A percentile compares a stretch with the other conserved stretches of the same genome.
Evolutionary conservation across 768 basidiomycete genomes (phyloP).

Genomic region (Auriscalpium microsporum): DNA sequence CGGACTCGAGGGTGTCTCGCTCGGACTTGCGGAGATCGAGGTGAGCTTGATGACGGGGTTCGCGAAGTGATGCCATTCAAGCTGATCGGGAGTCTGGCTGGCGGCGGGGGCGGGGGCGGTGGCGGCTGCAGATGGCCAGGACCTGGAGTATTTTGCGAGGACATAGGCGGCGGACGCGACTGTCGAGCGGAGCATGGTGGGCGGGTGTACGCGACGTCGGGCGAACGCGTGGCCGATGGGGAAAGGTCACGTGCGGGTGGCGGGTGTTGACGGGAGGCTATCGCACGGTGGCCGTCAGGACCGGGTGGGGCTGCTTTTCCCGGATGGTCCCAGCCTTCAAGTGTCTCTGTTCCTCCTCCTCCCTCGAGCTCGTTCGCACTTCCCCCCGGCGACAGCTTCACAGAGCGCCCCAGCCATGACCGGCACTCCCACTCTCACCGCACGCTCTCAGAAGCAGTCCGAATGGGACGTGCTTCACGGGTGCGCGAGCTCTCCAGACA

Average conservation of each 20-base stretch:
- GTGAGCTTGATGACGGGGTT: conserved; percentile 59
- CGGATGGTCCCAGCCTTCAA: not conserved
- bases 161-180: conserved; percentile 49
- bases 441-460: not conserved
- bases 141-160: conserved; percentile 60
- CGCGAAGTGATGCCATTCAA: conserved; percentile 74
- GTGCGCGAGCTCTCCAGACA: not conserved
- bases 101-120: conserved; percentile 8
- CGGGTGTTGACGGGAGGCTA: too few relatives aligned
- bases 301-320: not conserved
- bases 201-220: too few relatives aligned
- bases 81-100: conserved; percentile 16
- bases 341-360: not conserved
- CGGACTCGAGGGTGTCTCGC: conserved; percentile 45
- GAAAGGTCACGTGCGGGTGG: too few relatives aligned
- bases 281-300: too few relatives aligned
- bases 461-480: conserved; percentile 4
- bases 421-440: not conserved
- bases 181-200: conserved; percentile 40
- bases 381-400: too few relatives aligned
- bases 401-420: not conserved
- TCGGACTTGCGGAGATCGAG: conserved; percentile 49
- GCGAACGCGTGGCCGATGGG: too few relatives aligned
- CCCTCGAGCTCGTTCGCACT: not conserved
- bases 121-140: conserved; percentile 34